Base-by-base conservation (phyloP, 805 yeast species). In the Sugiyamaella lignohabitans region DNA sequence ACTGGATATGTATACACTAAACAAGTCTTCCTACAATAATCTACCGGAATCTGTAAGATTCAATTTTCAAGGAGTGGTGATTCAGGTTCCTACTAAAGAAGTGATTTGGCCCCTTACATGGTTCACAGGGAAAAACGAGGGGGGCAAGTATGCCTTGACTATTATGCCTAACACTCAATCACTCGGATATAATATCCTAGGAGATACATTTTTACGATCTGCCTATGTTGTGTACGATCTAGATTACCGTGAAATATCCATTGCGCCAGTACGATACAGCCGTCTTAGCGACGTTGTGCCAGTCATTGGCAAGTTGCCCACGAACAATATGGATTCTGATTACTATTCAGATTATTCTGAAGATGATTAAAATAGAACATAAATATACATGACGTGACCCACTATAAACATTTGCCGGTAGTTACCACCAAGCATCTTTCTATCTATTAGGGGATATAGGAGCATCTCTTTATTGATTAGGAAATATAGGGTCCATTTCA, bases 201-300 rank as follows among this genome's bases (percentile, higher is more conserved):
- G 89, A 20, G 86, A 80, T 59, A 71, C 74, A 43, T 74, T 82
- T 57, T 66, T 84, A 49, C 70, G 84, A 47, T 71, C 74, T 30
- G 82, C 81, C 4, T 84, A 83, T 58, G 72, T 78, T 17, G 86
- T 81, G 14, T 79, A 74, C 60, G 84, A 84, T 59, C 64, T 82
- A 46, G 86, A 80, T 29, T 72, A 71, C 53, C 62, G 63, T 40
- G 66, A 74, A 55, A 66, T 81, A 27, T 79, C 83, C 1, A 55
- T 84, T 47, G 87, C 82, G 3, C 79, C 70, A 56, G 75, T 74
- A 22, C 53, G 53, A 38, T 61, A 53, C 46, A 54, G 59, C n/a
- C 50, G 44, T 8, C 51, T 49, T 24, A 10, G 56, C 3, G 47
- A 62, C 19, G 43, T 60, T 19, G 58, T 61, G 32, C 58, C 59